Base-by-base conservation (phyloP, 2,329 filamentous ascomycete genomes). In the Fusarium sp. region DNA sequence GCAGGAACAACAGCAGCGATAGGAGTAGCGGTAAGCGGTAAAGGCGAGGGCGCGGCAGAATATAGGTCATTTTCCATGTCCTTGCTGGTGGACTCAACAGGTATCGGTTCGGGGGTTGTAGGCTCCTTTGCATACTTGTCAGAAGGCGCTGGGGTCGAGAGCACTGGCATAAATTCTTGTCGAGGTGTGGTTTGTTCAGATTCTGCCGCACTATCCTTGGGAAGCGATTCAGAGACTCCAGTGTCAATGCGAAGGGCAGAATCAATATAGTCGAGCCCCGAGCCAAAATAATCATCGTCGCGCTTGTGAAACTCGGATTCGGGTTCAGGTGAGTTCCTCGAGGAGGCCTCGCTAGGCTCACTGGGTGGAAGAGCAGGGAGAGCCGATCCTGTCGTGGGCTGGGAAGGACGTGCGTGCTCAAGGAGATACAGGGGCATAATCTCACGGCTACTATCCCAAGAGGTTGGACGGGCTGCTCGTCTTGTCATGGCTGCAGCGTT, bases 371-470 rank as follows among this genome's bases (percentile, higher is more conserved):
- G 76, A 26, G 81, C 82, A 7, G 86, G 84, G 2, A 87, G 74
- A 4, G 78, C 70, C 38, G 81, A 72, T 25, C 74, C 64, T 22
- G 72, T 67, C 26, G 75, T 72, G 4, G 69, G 67, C 6, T 75
- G 70, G 39, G 75, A 75, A 38, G 79, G 77, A 8, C 80, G 78
- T 4, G 79, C 79, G 63, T 79, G 87, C 74, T 96, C 91, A 7
- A 96, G 86, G 22, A 97, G 87, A 75, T 91, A 94, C 8, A 97
- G 79, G 0, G 93, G 93, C 66, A 91, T 88, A 70, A 93, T 89
- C 72, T 95, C 92, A 51, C 85, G 85, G 15, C 82, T 83, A 63
- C 77, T 85, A 40, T 88, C 86, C 86, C 86, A 88, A 0, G 85
- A 88, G 11, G 79, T 86, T 11, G 85, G 85, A 6, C 86, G 80